These are phyloP conservation scores for Rhodotorula sp. DNA, from an alignment of 1,284 basidiomycete genomes.

Conservation along the genomic window DNA sequence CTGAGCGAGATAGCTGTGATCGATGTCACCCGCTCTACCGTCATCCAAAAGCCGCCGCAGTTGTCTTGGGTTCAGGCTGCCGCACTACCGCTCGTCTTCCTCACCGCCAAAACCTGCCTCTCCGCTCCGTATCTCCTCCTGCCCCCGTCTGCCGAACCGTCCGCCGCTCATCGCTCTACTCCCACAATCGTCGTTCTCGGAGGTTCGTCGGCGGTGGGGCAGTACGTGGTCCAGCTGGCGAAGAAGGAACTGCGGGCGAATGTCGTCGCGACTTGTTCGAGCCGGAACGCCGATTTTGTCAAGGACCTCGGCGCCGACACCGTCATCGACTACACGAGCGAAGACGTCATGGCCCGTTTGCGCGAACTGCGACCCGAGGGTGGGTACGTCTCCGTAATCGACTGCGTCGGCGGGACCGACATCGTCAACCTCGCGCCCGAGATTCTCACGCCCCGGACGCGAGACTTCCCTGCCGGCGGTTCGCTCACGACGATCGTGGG, in stretches of 20 bases:
- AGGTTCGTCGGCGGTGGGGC: slow-evolving; percentile 64
- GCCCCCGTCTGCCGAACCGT: slow-evolving; percentile 44
- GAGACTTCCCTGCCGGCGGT: slow-evolving; percentile 9
- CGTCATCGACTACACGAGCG: slow-evolving; percentile 61
- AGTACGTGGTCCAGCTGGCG: slow-evolving; percentile 64
- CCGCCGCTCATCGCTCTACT: slow-evolving; percentile 49
- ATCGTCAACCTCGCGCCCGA: slow-evolving; percentile 44
- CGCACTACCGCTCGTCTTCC: slow-evolving; percentile 59
- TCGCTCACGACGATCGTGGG: slow-evolving; percentile 34
- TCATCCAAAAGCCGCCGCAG: slow-evolving; percentile 56
- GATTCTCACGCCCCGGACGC: slow-evolving; percentile 36
- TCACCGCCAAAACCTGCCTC: slow-evolving; percentile 62
- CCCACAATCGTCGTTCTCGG: slow-evolving; percentile 62
- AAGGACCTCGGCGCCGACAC: slow-evolving; percentile 54
- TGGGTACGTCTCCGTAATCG: slow-evolving; percentile 49
- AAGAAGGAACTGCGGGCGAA: slow-evolving; percentile 58
- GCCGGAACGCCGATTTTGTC: slow-evolving; percentile 57
- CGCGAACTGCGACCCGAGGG: slow-evolving; percentile 46
- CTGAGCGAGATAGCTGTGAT: slow-evolving; percentile 49
- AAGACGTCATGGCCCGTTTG: slow-evolving; percentile 55
- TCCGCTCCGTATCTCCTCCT: slow-evolving; percentile 45
- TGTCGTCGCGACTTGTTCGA: slow-evolving; percentile 61
- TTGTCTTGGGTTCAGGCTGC: slow-evolving; percentile 60
- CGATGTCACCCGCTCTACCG: slow-evolving; percentile 39
- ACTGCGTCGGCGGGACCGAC: slow-evolving; percentile 45